These are phyloP conservation scores for Chytridiales sp. DNA, from an alignment of 371 early-diverging fungal species.

Conservation along the genomic window DNA sequence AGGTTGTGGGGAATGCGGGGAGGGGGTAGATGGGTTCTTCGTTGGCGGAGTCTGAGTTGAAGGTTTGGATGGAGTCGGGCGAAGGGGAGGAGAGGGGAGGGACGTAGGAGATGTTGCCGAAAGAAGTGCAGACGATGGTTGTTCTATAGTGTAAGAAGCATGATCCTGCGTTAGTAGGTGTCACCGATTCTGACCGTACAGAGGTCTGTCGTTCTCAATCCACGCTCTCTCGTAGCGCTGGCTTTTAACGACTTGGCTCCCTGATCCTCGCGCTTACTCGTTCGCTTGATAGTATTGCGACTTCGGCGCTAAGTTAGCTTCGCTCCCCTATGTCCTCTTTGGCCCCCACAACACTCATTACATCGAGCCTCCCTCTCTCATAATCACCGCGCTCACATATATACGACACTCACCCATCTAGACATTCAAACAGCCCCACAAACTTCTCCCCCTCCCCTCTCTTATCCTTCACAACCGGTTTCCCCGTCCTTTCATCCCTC, in stretches of 20 bases:
- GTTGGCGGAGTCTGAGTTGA: slow-evolving; percentile 21
- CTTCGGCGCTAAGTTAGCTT: too few relatives aligned
- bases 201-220: slow-evolving; percentile 25
- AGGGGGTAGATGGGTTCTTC: not conserved
- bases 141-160: slow-evolving; percentile 43
- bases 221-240: too few relatives aligned
- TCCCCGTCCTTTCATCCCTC: slow-evolving; percentile 40
- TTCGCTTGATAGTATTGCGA: too few relatives aligned
- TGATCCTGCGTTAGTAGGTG: slow-evolving; percentile 33
- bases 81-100: slow-evolving; percentile 5
- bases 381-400: too few relatives aligned
- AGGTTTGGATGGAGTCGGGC: slow-evolving; percentile 11
- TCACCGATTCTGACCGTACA: slow-evolving; percentile 22
- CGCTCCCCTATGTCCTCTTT: slow-evolving; percentile 33
- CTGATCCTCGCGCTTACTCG: too few relatives aligned
- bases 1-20: slow-evolving; percentile 7
- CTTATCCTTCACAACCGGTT: slow-evolving; percentile 35
- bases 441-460: slow-evolving; percentile 43
- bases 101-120: slow-evolving; percentile 31
- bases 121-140: slow-evolving; percentile 52
- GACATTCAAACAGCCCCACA: slow-evolving; percentile 63
- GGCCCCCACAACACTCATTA: slow-evolving; percentile 41
- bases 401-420: slow-evolving; percentile 42
- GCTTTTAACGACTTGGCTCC: too few relatives aligned
- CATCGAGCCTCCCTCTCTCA: not conserved